Percentiles rank a stretch among this genome's conserved stretches.
These are phyloP conservation scores for Pestalotiopsis sp. DNA, from an alignment of 2,329 filamentous ascomycete genomes.

Conservation along the genomic window DNA sequence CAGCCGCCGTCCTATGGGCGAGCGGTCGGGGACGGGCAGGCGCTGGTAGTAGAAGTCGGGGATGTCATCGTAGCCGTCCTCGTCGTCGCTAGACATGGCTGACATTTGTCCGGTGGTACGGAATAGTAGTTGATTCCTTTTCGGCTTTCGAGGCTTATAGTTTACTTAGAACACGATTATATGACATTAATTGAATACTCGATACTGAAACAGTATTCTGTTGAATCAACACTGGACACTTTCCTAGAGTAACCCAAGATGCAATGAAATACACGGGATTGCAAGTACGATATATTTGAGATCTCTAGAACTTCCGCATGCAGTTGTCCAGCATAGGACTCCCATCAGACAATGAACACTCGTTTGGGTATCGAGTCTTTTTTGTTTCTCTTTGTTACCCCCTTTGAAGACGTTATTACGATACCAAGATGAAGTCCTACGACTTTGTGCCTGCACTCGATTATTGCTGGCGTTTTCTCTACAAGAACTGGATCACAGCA, in stretches of 20 bases:
- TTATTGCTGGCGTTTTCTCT: no score
- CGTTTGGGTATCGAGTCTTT: background rate
- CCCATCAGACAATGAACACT: background rate
- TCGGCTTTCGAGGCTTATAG: background rate
- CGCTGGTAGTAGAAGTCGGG: background rate
- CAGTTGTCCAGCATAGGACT: background rate
- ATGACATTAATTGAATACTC: no score
- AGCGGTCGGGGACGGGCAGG: background rate
- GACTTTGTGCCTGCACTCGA: background rate
- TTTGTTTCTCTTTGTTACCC: background rate
- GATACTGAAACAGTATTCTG: no score
- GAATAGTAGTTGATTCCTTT: background rate
- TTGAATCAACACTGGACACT: no score
- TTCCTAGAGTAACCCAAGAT: background rate
- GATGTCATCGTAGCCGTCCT: background rate
- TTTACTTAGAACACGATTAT: no score
- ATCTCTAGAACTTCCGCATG: background rate
- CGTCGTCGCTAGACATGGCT: background rate
- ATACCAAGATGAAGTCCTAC: background rate
- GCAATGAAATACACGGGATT: background rate
- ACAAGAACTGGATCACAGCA: no score
- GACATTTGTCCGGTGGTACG: background rate
- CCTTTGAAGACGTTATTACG: background rate
- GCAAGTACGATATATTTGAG: background rate
- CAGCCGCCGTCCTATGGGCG: background rate